These are phyloP conservation scores for Termitomyces sp. DNA, from an alignment of 768 basidiomycete species.

Conservation along the genomic window DNA sequence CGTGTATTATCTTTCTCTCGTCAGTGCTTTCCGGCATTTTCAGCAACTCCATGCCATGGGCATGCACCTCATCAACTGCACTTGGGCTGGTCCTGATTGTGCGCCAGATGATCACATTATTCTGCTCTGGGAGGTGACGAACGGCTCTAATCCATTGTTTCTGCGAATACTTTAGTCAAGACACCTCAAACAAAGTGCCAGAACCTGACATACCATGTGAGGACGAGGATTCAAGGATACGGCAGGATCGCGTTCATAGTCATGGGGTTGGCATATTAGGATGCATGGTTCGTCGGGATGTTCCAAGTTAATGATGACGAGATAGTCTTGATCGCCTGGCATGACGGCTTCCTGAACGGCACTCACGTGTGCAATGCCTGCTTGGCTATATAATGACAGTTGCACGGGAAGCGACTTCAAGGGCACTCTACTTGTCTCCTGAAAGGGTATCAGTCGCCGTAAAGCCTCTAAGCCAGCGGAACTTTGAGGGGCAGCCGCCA, in stretches of 20 bases:
- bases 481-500: constrained; percentile 17
- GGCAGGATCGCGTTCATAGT: not conserved
- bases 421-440: not conserved
- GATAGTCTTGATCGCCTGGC: not conserved
- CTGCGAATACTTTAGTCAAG: constrained; percentile 23
- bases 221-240: not conserved
- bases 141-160: constrained; percentile 44
- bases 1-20: not conserved
- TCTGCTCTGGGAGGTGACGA: constrained; percentile 46
- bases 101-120: constrained; percentile 47
- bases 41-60: not conserved
- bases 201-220: not conserved
- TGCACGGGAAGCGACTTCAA: not conserved
- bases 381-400: not conserved
- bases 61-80: not conserved
- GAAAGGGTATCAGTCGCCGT: not conserved
- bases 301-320: not conserved
- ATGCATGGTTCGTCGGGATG: not conserved
- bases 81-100: constrained; percentile 14
- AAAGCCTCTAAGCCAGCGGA: not conserved
- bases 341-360: not conserved
- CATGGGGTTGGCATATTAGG: not conserved
- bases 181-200: not conserved
- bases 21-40: not conserved
- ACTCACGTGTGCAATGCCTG: not conserved